Percentiles rank a stretch among this genome's conserved stretches.
These are phyloP conservation scores for Sclerotinia subarctica DNA, from an alignment of 2,329 filamentous ascomycete genomes.

Conservation along the genomic window DNA sequence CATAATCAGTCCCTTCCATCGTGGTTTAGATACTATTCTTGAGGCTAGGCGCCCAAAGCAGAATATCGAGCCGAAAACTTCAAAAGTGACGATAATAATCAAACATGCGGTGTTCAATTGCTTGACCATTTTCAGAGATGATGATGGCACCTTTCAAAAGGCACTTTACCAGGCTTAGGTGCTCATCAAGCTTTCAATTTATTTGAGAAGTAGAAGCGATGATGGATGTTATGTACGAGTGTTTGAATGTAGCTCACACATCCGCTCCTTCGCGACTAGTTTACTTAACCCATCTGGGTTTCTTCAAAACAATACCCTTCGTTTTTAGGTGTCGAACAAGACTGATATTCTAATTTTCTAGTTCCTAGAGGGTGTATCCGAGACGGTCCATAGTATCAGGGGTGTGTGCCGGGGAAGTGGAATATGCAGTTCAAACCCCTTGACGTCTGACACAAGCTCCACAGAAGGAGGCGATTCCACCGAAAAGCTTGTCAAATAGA, in stretches of 20 bases:
- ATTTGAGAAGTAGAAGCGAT: neutral
- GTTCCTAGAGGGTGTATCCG: neutral
- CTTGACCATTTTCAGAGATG: conserved; percentile 35
- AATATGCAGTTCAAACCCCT: neutral
- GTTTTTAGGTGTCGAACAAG: neutral
- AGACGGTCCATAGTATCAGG: neutral
- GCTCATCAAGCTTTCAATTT: neutral
- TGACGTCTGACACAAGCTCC: neutral
- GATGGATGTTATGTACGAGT: neutral
- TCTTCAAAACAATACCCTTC: neutral
- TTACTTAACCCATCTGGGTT: neutral
- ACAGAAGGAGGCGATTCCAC: neutral
- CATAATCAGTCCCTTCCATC: conserved; percentile 26
- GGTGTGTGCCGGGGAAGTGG: neutral
- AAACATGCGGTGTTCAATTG: conserved; percentile 27
- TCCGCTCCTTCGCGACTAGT: neutral
- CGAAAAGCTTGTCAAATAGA: neutral
- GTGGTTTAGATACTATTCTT: conserved; percentile 20
- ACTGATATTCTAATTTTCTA: neutral
- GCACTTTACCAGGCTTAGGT: neutral
- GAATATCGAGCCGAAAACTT: conserved; percentile 24
- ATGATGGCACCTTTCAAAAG: neutral
- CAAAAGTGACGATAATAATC: conserved; percentile 21
- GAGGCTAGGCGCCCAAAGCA: conserved; percentile 23
- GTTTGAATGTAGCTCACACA: neutral